Percentiles rank a stretch among this genome's conserved stretches.
Conservation (phyloP, 768 basidiomycete genomes). For the Punctularia strigosozonata region DNA sequence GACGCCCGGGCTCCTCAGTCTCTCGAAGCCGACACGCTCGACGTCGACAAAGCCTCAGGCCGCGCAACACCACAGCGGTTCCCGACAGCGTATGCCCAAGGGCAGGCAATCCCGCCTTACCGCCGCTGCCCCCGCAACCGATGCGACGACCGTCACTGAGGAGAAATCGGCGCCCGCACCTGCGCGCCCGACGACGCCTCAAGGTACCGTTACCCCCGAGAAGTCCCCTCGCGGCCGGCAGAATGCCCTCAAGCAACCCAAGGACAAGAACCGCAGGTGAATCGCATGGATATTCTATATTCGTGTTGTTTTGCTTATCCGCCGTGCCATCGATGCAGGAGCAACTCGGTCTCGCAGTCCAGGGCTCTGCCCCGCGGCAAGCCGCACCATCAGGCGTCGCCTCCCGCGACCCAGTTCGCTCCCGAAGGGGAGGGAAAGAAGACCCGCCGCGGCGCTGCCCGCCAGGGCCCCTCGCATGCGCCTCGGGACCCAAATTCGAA, state of each 20-base stretch:
- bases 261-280: too few species aligned
- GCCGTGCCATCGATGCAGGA: slow-evolving; percentile 19
- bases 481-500: slow-evolving; percentile 22
- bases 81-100: slow-evolving; percentile 25
- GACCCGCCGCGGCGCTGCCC: slow-evolving; percentile 61
- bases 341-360: slow-evolving; percentile 29
- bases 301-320: slow-evolving; percentile 4
- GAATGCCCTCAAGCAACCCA: too few species aligned
- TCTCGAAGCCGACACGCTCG: slow-evolving; percentile 42
- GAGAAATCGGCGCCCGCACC: slow-evolving; percentile 10
- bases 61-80: slow-evolving; percentile 22
- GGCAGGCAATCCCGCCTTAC: slow-evolving; percentile 14
- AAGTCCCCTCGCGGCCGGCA: slow-evolving; percentile 21
- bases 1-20: slow-evolving; percentile 60
- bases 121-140: slow-evolving; percentile 17
- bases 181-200: slow-evolving; percentile 13
- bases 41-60: slow-evolving; percentile 23
- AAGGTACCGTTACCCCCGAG: slow-evolving; percentile 17
- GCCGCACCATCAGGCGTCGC: slow-evolving; percentile 53
- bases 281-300: too few species aligned
- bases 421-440: too few species aligned
- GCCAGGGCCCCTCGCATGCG: slow-evolving; percentile 16
- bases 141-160: background rate
- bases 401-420: slow-evolving; percentile 36
- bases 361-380: slow-evolving; percentile 32